These are phyloP conservation scores for Botrytis tulipae DNA, from an alignment of 2,329 filamentous ascomycete species.

Conservation along the genomic window DNA sequence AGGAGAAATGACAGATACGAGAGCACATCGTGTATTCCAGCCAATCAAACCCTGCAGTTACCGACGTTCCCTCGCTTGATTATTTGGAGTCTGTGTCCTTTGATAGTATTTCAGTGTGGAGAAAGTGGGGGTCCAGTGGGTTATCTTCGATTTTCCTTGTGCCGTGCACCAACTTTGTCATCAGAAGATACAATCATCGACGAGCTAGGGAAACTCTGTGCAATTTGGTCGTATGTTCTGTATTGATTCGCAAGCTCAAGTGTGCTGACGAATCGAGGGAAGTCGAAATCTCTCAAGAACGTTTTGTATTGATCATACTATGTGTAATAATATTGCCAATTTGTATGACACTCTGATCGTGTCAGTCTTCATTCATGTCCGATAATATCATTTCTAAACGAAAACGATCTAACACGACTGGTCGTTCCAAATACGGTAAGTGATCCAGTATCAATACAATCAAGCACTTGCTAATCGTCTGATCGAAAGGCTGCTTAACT, in stretches of 20 bases:
- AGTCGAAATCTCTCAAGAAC: not conserved
- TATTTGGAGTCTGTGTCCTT: not conserved
- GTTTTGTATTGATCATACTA: not conserved
- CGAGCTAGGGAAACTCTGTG: not conserved
- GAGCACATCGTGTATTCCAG: not conserved
- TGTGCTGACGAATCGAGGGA: not conserved
- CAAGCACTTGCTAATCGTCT: not conserved
- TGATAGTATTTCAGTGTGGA: not conserved
- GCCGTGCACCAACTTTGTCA: not conserved
- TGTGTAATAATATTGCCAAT: not conserved
- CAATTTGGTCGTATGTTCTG: not conserved
- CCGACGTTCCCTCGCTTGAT: not conserved
- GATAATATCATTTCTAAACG: not conserved
- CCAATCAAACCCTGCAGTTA: not conserved
- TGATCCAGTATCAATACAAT: not conserved
- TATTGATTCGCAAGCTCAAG: not conserved
- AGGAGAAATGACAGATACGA: not conserved
- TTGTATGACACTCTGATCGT: not conserved
- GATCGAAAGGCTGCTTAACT: constrained; percentile 18
- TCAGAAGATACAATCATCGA: not conserved
- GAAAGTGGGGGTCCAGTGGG: not conserved
- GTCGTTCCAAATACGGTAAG: constrained; percentile 16
- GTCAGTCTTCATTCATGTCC: not conserved
- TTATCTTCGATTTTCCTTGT: not conserved
- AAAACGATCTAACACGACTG: not conserved